Evolutionary conservation across 2,329 filamentous ascomycete genomes (phyloP).

Genomic region (Talaromyces piceae): DNA sequence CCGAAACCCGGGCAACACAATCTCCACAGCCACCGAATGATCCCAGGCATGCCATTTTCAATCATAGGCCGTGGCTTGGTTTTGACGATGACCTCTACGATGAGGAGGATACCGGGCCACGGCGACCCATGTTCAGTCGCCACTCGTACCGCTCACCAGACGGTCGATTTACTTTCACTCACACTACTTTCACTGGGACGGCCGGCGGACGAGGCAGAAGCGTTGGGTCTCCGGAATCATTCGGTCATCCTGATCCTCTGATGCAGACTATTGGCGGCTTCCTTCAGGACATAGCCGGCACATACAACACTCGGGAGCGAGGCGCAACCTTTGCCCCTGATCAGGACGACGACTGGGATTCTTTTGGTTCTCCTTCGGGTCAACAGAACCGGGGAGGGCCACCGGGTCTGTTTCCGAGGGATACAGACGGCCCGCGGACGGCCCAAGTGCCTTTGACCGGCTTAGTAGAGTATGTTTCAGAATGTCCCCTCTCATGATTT

Average conservation of each 20-base stretch:
- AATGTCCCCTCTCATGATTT: not conserved
- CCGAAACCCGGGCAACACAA: conserved; percentile 6
- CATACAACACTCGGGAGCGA: conserved; percentile 17
- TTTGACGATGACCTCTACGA: conserved; percentile 44
- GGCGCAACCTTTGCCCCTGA: conserved; percentile 1
- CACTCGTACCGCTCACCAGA: conserved; percentile 39
- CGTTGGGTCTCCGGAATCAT: conserved; percentile 3
- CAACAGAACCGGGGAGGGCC: conserved; percentile 9
- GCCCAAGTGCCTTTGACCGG: conserved; percentile 40
- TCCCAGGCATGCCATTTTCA: conserved; percentile 26
- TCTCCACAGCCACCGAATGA: conserved; percentile 22
- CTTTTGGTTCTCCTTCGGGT: not conserved
- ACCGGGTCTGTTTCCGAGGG: conserved; percentile 41
- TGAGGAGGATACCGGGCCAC: conserved; percentile 16
- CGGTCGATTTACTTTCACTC: conserved; percentile 37
- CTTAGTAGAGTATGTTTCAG: conserved; percentile 39
- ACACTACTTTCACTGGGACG: conserved; percentile 22
- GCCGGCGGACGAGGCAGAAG: conserved; percentile 15
- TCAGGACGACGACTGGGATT: conserved; percentile 9
- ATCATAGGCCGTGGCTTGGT: conserved; percentile 43
- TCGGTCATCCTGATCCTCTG: conserved; percentile 20
- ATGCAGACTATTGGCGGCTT: conserved; percentile 38
- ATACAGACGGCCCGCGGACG: conserved; percentile 45
- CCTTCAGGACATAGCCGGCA: conserved; percentile 38
- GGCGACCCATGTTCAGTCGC: conserved; percentile 24